These are phyloP conservation scores for Bruguiera sexangula DNA, from an alignment of 345 rosid species.

Conservation along the genomic window DNA sequence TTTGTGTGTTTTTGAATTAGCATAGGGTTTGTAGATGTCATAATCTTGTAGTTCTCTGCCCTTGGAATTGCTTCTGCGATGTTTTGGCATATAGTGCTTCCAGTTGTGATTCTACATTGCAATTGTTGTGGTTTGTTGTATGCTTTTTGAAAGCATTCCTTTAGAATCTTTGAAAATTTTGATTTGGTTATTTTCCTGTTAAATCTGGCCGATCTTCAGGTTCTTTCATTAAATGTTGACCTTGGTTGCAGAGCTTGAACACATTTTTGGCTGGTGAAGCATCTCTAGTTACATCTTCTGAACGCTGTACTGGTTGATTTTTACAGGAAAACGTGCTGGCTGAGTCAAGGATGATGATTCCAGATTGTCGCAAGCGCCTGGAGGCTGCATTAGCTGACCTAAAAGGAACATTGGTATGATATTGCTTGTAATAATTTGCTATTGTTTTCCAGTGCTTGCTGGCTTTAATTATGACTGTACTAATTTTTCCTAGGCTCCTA, in stretches of 20 bases:
- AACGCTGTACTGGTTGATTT: constrained; percentile 11
- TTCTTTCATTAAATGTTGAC: too few species aligned
- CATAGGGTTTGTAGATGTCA: too few species aligned
- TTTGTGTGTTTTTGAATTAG: too few species aligned
- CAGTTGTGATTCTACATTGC: too few species aligned
- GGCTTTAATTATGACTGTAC: background rate
- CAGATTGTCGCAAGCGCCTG: constrained; percentile 81
- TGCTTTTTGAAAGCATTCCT: background rate
- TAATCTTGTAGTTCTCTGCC: too few species aligned
- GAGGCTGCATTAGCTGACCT: constrained; percentile 75
- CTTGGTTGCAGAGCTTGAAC: background rate
- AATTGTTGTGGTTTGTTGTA: too few species aligned
- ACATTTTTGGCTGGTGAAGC: too few species aligned
- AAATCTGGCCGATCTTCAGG: too few species aligned
- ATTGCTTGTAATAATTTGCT: background rate
- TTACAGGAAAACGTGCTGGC: constrained; percentile 90
- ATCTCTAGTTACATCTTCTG: too few species aligned
- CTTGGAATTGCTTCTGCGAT: too few species aligned
- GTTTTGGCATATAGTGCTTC: too few species aligned
- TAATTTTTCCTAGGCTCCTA: too few species aligned
- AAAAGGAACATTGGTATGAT: constrained; percentile 66
- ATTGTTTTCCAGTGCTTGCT: background rate
- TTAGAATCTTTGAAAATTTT: background rate
- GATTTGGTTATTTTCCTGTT: background rate
- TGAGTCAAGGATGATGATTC: constrained; percentile 98